Evolutionary conservation across 1,284 basidiomycete genomes (phyloP).

Genomic region (Fomes fomentarius): DNA sequence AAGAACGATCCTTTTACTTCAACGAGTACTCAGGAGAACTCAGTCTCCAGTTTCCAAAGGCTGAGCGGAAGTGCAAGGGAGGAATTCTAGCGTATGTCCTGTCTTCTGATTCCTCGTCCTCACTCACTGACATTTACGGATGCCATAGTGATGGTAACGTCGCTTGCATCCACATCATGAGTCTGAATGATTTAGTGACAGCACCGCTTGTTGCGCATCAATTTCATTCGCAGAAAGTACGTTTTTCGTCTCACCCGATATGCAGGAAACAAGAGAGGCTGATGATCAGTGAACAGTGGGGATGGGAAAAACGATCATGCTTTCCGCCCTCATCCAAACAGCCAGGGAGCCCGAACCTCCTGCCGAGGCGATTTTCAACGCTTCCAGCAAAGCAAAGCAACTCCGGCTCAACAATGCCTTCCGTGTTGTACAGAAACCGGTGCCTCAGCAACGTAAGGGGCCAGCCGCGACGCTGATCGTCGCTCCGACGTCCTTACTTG

Average conservation of each 20-base stretch:
- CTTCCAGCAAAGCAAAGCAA: constrained; percentile 53
- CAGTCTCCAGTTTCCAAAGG: constrained; percentile 84
- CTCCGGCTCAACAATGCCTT: constrained; percentile 66
- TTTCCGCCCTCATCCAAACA: constrained; percentile 88
- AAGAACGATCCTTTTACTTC: constrained; percentile 81
- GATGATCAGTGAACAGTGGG: constrained; percentile 63
- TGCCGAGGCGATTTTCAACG: constrained; percentile 28
- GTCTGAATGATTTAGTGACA: too few species aligned
- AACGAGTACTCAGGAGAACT: constrained; percentile 96
- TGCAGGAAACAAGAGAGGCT: too few species aligned
- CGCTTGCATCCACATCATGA: too few species aligned
- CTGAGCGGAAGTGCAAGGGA: constrained; percentile 80
- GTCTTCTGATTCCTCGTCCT: neutral
- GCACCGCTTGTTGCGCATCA: too few species aligned
- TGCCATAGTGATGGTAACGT: constrained; percentile 32
- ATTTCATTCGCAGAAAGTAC: constrained; percentile 53
- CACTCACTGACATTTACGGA: neutral
- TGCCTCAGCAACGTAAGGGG: constrained; percentile 29
- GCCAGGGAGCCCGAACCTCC: constrained; percentile 55
- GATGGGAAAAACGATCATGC: constrained; percentile 98
- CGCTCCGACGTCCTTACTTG: constrained; percentile 88
- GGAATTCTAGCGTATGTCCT: constrained; percentile 84
- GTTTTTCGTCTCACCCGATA: constrained; percentile 28
- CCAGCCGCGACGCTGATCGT: constrained; percentile 83
- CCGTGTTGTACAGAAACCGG: constrained; percentile 38